Percentiles rank a stretch among this genome's conserved stretches.
Evolutionary conservation across 305 asterid species (phyloP).

Genomic region (Solanum hybrid): DNA sequence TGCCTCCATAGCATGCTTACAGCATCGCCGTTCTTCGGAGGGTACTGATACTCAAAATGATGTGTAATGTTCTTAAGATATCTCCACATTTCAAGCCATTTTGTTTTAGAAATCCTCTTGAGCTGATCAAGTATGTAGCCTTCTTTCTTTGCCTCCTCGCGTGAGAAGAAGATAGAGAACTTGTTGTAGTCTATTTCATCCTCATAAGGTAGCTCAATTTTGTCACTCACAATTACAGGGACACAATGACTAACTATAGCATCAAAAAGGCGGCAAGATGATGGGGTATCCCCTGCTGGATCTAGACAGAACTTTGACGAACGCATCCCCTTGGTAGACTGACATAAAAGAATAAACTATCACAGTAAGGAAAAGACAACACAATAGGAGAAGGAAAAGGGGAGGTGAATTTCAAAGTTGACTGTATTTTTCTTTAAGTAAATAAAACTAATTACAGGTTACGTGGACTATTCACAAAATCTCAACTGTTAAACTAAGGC

Average conservation of each 20-base stretch:
- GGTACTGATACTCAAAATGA: constrained; percentile 81
- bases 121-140: constrained; percentile 53
- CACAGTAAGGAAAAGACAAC: not conserved
- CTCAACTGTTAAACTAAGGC: not conserved
- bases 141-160: constrained; percentile 44
- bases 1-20: constrained; percentile 91
- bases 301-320: constrained; percentile 74
- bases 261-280: constrained; percentile 89
- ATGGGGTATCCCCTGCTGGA: constrained; percentile 94
- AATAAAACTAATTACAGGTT: not conserved
- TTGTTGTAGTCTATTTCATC: constrained; percentile 69
- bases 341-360: constrained; percentile 6
- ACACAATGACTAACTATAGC: constrained; percentile 86
- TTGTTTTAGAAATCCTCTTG: constrained; percentile 36
- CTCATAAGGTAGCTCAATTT: constrained; percentile 77
- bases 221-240: constrained; percentile 79
- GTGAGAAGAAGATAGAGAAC: constrained; percentile 73
- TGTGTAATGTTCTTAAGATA: constrained; percentile 47
- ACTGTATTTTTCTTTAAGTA: not conserved
- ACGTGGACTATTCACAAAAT: not conserved
- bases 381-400: not conserved
- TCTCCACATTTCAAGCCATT: constrained; percentile 77
- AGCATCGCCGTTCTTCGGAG: constrained; percentile 68
- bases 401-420: not conserved
- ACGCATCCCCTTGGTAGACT: constrained; percentile 87